Base-by-base conservation (phyloP, 495 filamentous ascomycete genomes). In the Cercophora sp. region DNA sequence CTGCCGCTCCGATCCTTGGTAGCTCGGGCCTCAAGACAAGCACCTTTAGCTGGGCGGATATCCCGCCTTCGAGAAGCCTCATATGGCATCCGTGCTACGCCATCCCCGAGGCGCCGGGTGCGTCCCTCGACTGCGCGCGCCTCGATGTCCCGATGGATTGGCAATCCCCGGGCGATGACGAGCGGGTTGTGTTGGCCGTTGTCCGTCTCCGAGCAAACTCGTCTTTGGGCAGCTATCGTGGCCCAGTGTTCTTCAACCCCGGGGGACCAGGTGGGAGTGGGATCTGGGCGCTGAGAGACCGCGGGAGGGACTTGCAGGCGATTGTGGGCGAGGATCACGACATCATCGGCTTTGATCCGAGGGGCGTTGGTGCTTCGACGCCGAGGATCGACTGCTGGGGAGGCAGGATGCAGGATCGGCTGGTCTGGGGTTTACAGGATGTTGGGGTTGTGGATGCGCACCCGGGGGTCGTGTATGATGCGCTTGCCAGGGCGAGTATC, bases 251-350 rank as follows among this genome's bases (percentile, higher is more conserved):
- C 41, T 71, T 80, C 52, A 81, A 81, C 56, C 78, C 78, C 15
- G 73, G 78, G 19, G 78, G 78, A 4, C 78, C 78, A 0, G 77
- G 78, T 5, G 77, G 73, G 0, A 72, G 67, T 1, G 78, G 77
- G 4, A 66, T 79, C 4, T 70, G 55, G 36, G 60, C 70, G 2
- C 55, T 73, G 4, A 65, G 59, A 20, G 56, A 64, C 24, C 63
- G 64, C 20, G 77, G 73, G 0, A 40, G 41, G 4, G 46, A 60
- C 25, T 54, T 79, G 36, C 78, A 80, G 50, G 60, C 66, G 8
- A 70, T 79, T 27, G 64, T 77, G 5, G 78, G 77, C 9, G 58
- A 47, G 13, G 74, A 77, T 45, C 54, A 76, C 54, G 72, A 77
- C 41, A 68, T 79, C n/a, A 62, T 79, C 36, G 68, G 69, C 5